Percentiles rank a stretch among this genome's conserved stretches.
Conservation (phyloP, 2,329 filamentous ascomycete genomes). For the Fusarium illudens region DNA sequence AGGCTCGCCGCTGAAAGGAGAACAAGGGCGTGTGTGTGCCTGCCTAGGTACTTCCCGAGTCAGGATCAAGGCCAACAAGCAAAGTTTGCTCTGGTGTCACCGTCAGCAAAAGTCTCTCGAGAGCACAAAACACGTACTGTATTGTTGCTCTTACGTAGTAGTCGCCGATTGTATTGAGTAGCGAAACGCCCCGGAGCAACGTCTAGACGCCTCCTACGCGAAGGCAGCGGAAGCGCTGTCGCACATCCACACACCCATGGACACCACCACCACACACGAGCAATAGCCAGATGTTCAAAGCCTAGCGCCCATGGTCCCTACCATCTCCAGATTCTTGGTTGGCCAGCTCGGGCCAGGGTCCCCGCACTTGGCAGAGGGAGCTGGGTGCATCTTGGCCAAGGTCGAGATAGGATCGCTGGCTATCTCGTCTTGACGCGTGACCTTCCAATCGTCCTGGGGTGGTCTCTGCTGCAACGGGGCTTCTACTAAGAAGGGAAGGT, state of each 20-base stretch:
- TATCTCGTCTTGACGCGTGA: constrained; percentile 37
- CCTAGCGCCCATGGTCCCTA: neutral
- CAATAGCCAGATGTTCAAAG: neutral
- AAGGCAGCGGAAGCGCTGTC: constrained; percentile 3
- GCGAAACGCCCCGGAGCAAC: neutral
- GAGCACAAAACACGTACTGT: neutral
- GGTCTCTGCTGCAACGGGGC: constrained; percentile 13
- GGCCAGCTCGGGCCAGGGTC: constrained; percentile 1
- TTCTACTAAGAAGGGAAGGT: constrained; percentile 38
- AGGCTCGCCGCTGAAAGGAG: neutral
- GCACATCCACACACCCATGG: neutral
- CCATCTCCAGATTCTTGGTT: neutral
- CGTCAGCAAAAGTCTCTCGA: neutral
- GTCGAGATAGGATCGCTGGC: constrained; percentile 11
- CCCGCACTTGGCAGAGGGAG: constrained; percentile 31
- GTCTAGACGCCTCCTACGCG: neutral
- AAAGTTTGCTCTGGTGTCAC: neutral
- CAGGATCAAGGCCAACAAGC: neutral
- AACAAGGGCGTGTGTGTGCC: neutral
- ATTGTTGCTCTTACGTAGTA: neutral
- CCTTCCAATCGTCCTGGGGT: constrained; percentile 4
- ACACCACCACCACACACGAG: no score
- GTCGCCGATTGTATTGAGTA: neutral
- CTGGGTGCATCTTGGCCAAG: neutral
- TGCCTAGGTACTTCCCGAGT: neutral